Base-by-base conservation (phyloP, 176 grass and related monocot genomes). In the Musa troglodytarum region DNA sequence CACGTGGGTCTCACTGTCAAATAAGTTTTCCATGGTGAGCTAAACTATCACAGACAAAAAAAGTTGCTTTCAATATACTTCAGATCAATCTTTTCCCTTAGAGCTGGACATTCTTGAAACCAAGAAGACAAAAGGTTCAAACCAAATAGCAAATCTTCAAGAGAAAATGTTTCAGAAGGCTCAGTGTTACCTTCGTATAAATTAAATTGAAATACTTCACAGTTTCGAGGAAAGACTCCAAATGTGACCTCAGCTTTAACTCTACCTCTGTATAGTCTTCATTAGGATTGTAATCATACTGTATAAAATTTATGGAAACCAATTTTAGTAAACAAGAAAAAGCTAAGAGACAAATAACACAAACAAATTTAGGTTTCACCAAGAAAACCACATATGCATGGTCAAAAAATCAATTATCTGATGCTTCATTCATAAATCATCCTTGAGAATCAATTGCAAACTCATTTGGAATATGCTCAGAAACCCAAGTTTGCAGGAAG, bases 241-340 rank as follows among this genome's bases (percentile, higher is more conserved):
- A 83, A 86, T 99, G 86, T 72, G 81, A 86, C 83, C 95, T 94
- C 80, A 99, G 73, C 81, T 99, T 94, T 69, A 89, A 80, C 74
- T 99, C 95, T 76, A 88, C 93, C 82, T 99, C 90, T 0, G 88
- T 81, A 19, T 98, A 99, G 52, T 94, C 95, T 91, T 99, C 95
- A 59, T 94, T 92, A 50, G 86, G 95, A 86, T 99, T 99, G 79
- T 99, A 99, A 71, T 94, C 86, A 74, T 94, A 92, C 90, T 99
- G 78, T 52, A 26, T 58, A 87, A 72, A 78, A 84, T 43, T 43
- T 43, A 43, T 43, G 34, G 34, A 43, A 43, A 43, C 10, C 14
- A 51, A 13, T 12, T 13, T 34, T 64, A 24, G 22, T n/a, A 64
- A 68, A 68, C 65, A 34, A 13, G 11, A 68, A n/a, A 16, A 70